These are phyloP conservation scores for Boletus insuetus DNA, from an alignment of 768 basidiomycete species.

Conservation along the genomic window DNA sequence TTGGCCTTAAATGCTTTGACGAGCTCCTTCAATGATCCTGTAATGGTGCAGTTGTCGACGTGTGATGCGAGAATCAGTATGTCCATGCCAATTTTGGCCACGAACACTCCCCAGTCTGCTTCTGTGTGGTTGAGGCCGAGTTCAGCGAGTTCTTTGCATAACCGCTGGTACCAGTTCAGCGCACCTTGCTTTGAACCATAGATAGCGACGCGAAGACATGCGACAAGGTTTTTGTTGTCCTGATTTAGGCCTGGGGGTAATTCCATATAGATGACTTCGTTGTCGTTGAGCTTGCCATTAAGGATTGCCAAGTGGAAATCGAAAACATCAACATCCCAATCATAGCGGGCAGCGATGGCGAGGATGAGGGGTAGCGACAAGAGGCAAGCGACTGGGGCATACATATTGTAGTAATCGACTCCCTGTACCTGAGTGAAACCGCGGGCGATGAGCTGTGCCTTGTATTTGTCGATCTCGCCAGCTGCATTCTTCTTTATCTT, in stretches of 20 bases:
- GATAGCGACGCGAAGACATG: background rate
- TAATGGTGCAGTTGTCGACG: slow-evolving; percentile 4
- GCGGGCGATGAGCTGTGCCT: background rate
- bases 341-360: background rate
- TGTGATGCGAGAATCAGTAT: background rate
- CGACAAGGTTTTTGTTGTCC: slow-evolving; percentile 8
- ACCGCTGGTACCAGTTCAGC: slow-evolving; percentile 7
- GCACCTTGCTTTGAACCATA: slow-evolving; percentile 9
- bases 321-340: background rate
- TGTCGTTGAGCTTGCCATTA: background rate
- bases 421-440: background rate
- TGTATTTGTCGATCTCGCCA: slow-evolving; percentile 30
- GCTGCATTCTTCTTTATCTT: slow-evolving; percentile 36
- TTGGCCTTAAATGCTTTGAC: slow-evolving; percentile 3
- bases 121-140: background rate
- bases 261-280: slow-evolving; percentile 42
- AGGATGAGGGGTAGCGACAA: background rate
- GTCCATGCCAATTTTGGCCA: background rate
- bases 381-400: background rate
- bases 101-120: slow-evolving; percentile 4
- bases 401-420: background rate
- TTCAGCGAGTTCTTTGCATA: background rate
- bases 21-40: background rate
- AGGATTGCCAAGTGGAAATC: background rate
- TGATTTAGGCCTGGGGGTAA: slow-evolving; percentile 32